Conservation (phyloP, 805 yeast genomes). For the Candida peoriensis region DNA sequence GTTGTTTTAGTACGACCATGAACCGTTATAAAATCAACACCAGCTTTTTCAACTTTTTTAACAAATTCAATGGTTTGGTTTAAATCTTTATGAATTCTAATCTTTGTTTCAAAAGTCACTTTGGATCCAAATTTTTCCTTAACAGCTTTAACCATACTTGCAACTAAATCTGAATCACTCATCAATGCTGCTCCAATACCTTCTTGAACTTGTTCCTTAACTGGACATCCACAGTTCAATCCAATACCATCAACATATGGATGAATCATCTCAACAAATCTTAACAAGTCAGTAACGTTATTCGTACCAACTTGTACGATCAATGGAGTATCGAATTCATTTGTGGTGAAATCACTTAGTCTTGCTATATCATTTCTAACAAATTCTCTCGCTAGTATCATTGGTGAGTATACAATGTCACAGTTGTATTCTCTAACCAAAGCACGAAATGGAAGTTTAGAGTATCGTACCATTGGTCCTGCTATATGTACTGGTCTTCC, state of each 20-base stretch:
- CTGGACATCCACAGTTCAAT: conserved; percentile 96
- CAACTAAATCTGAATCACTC: conserved; percentile 74
- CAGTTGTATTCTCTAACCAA: conserved; percentile 65
- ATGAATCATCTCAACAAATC: conserved; percentile 83
- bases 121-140: conserved; percentile 66
- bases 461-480: conserved; percentile 98
- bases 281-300: conserved; percentile 71
- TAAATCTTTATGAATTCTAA: conserved; percentile 76
- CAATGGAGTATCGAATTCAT: conserved; percentile 59
- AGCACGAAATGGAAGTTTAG: conserved; percentile 88
- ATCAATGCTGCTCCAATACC: conserved; percentile 97
- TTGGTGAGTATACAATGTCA: conserved; percentile 89
- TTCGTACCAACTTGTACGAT: conserved; percentile 90
- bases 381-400: conserved; percentile 95
- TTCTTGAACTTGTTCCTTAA: conserved; percentile 87
- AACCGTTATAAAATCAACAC: conserved; percentile 90
- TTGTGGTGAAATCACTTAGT: conserved; percentile 79
- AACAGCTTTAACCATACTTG: conserved; percentile 79
- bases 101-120: conserved; percentile 86
- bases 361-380: conserved; percentile 81
- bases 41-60: conserved; percentile 69
- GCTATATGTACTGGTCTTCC: conserved; percentile 58
- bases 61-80: conserved; percentile 72
- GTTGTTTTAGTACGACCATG: conserved; percentile 90
- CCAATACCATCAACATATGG: conserved; percentile 94